Evolutionary conservation across 768 basidiomycete species (phyloP), one percentile per base, ranked within the genome.

Genomic region (Boletus sp.): DNA sequence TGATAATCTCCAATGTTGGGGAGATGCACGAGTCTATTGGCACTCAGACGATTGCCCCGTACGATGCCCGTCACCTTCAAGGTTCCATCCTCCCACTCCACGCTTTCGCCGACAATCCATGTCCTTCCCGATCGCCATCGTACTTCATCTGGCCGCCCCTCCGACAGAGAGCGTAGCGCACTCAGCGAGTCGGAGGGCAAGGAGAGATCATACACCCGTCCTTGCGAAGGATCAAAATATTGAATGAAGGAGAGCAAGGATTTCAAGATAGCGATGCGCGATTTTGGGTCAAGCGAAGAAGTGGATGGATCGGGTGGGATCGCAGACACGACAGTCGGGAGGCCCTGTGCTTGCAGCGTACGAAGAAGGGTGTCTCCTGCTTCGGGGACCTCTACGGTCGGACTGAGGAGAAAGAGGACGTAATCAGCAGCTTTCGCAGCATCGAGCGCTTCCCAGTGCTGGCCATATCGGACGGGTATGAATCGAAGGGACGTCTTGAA

Each of bases 401-500:
- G 82, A 29, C 94, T 97, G 30, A 98, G 79, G 2, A 88, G 80
- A 57, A 97, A 85, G 18, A 97, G 79, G 45, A 94, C 86, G 67
- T 96, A 98, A 73, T 98, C 95, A 10, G 93, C 90, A 3, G 84
- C 89, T 67, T 92, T 87, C 66, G 87, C 89, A 0, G 87, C 88
- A 65, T 97, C 94, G 39, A 98, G 79, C 5, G 90, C 82, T 3
- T 83, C 80, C 71, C 92, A 96, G 50, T 91, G 80, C 46, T 76
- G 77, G 54, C 82, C 80, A 64, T 91, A 88, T 2, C 82, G 84
- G 2, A 96, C 78, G 41, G 85, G 85, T 2, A 93, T 78, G 72
- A 97, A 90, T 66, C 97, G 94, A 4, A 98, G 77, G 7, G 88
- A 90, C 0, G 94, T 94, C 73, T 90, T 94, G 79, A 94, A 97